phyloP scores from a whole-genome alignment of 176 grass and related monocot genomes.

The Avena insularis region DNA sequence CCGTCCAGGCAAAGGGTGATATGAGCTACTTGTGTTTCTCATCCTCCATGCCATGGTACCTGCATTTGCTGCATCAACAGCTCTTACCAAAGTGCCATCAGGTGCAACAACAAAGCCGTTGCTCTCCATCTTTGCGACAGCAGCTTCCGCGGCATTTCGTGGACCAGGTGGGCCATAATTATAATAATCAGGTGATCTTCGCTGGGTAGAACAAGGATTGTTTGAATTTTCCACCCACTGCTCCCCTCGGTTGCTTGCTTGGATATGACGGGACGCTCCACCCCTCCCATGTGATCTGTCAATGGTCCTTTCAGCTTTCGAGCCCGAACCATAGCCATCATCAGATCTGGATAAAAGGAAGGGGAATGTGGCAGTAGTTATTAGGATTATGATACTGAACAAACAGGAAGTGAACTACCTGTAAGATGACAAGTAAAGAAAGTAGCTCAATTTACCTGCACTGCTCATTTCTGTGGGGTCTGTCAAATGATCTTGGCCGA shows the following conservation, averaged over 20 bases:
- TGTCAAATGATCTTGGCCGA: constrained; percentile 55
- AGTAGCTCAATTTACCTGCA: constrained; percentile 65
- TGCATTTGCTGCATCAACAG: constrained; percentile 49
- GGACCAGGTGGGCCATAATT: constrained; percentile 62
- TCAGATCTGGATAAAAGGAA: constrained; percentile 59
- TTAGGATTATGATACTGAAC: neutral
- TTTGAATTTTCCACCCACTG: constrained; percentile 71
- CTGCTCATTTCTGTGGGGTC: constrained; percentile 49
- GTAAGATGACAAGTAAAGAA: constrained; percentile 31
- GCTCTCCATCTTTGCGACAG: constrained; percentile 92
- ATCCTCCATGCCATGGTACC: constrained; percentile 44
- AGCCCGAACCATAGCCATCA: constrained; percentile 57
- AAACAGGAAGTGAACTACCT: constrained; percentile 16
- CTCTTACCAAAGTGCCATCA: constrained; percentile 96
- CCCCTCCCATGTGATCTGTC: constrained; percentile 50
- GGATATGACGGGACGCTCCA: constrained; percentile 45
- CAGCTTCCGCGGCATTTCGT: constrained; percentile 89
- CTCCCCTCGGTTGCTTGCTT: constrained; percentile 43
- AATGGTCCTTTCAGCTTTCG: constrained; percentile 57
- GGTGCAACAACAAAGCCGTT: constrained; percentile 94
- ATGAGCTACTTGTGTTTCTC: constrained; percentile 53
- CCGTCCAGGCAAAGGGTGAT: constrained; percentile 47
- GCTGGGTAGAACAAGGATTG: constrained; percentile 47
- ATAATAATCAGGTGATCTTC: constrained; percentile 65
- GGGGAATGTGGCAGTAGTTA: neutral